These are phyloP conservation scores for Fusarium secorum DNA, from an alignment of 2,329 filamentous ascomycete genomes.

Conservation along the genomic window DNA sequence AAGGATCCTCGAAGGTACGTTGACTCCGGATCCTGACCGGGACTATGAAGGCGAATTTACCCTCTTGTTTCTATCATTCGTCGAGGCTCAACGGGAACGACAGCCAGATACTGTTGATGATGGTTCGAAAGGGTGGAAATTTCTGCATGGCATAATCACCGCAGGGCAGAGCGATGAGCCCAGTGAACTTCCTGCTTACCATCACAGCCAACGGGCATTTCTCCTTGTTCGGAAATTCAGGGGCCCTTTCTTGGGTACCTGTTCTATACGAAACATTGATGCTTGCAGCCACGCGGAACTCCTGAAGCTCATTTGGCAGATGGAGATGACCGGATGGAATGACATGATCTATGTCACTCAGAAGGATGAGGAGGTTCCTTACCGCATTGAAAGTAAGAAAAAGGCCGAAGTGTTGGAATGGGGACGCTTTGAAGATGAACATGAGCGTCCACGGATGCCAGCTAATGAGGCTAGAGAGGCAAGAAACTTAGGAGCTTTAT, in stretches of 20 bases:
- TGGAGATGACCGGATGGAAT: constrained; percentile 33
- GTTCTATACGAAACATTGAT: constrained; percentile 7
- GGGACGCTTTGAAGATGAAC: not conserved
- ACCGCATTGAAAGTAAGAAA: not conserved
- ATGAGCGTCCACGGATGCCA: not conserved
- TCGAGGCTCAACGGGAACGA: not conserved
- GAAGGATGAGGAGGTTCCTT: constrained; percentile 19
- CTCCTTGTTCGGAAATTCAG: not conserved
- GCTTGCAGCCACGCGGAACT: constrained; percentile 19
- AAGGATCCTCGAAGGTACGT: constrained; percentile 19
- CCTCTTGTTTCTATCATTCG: not conserved
- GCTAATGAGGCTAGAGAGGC: not conserved
- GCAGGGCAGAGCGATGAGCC: not conserved
- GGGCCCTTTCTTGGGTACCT: not conserved
- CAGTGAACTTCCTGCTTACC: not conserved
- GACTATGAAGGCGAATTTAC: constrained; percentile 6
- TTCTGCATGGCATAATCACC: constrained; percentile 16
- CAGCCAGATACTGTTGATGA: not conserved
- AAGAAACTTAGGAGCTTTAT: not conserved
- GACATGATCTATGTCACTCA: constrained; percentile 41
- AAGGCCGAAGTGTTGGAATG: not conserved
- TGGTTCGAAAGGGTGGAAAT: constrained; percentile 14
- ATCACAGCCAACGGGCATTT: constrained; percentile 17
- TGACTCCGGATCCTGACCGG: not conserved
- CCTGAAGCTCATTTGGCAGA: constrained; percentile 13